Evolutionary conservation across 2,329 filamentous ascomycete genomes (phyloP), one percentile per base, ranked within the genome.

Genomic region (Hypoxylon sp.): DNA sequence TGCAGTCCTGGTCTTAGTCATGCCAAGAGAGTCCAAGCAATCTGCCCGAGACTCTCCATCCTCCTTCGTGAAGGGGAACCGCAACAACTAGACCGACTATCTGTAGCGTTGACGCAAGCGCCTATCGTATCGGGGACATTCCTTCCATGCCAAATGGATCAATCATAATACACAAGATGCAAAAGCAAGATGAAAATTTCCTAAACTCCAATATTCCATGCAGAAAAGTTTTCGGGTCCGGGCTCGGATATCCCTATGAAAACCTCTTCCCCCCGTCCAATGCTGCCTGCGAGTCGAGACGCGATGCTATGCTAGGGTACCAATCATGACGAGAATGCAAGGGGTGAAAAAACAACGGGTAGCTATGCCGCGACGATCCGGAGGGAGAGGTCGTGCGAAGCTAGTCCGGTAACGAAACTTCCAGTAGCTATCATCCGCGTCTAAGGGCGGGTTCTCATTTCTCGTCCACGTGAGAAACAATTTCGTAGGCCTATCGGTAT

Each of bases 241-340:
- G 52, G 24, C 3, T 42, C 22, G 39, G 14, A 6, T 31, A 31
- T 31, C 52, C 61, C 22, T n/a, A 19, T 58, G 26, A 47, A 19
- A 5, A 17, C 11, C 35, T 50, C 42, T n/a, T 11, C 65, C 48
- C n/a, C 65, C 48, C 17, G 42, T 29, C 63, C 50, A 60, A 63
- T 66, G 58, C 58, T 42, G 35, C 53, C 62, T 33, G 48, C 29
- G 26, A 22, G 26, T 53, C 55, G 64, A 24, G 26, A 54, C 56
- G 68, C 68, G 61, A 68, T 70, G 68, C 65, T 61, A 33, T 31
- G 42, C 39, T 44, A 51, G 11, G 46, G 56, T 61, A 33, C 31
- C 42, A 57, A 47, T 19, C 17, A 47, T n/a, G 26, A 26, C 26
- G 50, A 52, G n/a, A 54, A 52, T 55, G 46, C 35, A 57, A 51